A percentile compares a stretch with the other conserved stretches of the same genome.
Evolutionary conservation across 2,329 filamentous ascomycete genomes (phyloP).

Genomic region (Apiospora rasikravindrae): DNA sequence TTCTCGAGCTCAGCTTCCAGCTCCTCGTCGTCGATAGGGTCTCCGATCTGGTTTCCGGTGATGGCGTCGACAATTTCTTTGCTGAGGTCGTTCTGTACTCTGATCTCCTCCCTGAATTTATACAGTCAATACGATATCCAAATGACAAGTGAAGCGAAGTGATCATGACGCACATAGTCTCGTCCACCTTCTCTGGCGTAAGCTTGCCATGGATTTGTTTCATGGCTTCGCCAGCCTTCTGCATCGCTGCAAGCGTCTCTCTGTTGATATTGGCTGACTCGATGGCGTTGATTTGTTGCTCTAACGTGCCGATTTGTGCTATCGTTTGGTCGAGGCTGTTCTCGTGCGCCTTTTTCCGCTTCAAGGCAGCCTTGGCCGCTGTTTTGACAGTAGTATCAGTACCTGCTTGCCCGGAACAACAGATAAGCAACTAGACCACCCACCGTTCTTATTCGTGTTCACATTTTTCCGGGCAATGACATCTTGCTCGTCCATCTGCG

Average conservation of each 20-base stretch:
- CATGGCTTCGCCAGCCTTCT: constrained; percentile 89
- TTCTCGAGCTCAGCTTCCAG: constrained; percentile 84
- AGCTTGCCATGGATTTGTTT: constrained; percentile 89
- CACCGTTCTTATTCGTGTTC: constrained; percentile 88
- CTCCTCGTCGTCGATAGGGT: constrained; percentile 82
- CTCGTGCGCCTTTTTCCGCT: constrained; percentile 94
- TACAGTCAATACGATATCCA: constrained; percentile 22
- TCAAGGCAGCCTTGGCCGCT: constrained; percentile 90
- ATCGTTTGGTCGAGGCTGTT: constrained; percentile 89
- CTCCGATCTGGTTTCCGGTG: constrained; percentile 70
- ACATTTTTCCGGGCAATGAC: constrained; percentile 87
- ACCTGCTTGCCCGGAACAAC: constrained; percentile 21
- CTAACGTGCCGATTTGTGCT: constrained; percentile 87
- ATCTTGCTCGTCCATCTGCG: constrained; percentile 93
- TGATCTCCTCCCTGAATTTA: constrained; percentile 76
- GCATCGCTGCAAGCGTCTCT: constrained; percentile 93
- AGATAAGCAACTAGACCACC: constrained; percentile 39
- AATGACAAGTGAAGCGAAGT: constrained; percentile 15
- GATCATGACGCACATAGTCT: constrained; percentile 77
- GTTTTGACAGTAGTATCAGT: constrained; percentile 27
- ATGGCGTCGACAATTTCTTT: constrained; percentile 92
- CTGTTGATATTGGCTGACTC: constrained; percentile 99
- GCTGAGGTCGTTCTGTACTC: constrained; percentile 90
- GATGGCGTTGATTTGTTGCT: constrained; percentile 95
- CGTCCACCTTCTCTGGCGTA: constrained; percentile 92